Base-by-base conservation (phyloP, 83 land plant genomes). In the Thuja plicata region DNA sequence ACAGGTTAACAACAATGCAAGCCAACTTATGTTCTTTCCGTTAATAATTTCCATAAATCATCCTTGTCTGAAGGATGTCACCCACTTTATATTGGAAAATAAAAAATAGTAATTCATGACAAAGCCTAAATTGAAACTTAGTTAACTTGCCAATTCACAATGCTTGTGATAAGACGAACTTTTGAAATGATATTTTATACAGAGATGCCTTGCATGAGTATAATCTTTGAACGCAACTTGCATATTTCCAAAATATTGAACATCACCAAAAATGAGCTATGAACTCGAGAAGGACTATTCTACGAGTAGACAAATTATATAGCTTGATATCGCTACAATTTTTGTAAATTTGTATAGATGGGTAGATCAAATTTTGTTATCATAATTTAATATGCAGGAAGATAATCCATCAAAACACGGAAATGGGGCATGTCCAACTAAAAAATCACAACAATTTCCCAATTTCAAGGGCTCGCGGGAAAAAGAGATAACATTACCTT, bases 141-240 rank as follows among this genome's bases (percentile, higher is more conserved):
- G 78, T 2, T 54, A 77, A 54, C 87, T 76, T 77, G 93, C 95
- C 91, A 83, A 86, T 52, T 87, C 88, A 89, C 95, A 94, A 79
- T 89, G 91, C 84, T 24, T 73, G 32, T 88, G 92, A 89, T 93
- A 93, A 34, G 89, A 76, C 9, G 94, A 88, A 24, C 94, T 85
- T 30, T 37, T 37, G 87, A 94, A 94, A 37, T 89, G 93, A 89
- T 88, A 91, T 60, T 89, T 91, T 15, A 88, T 94, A 90, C 95
- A 94, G 45, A 88, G 86, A 88, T 93, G 91, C 21, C 95, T 88
- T 85, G 95, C 37, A 87, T 94, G 94, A 84, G 95, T 94, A 80
- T 77, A 94, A 74, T 94, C 94, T 88, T 94, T 89, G 91, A 94
- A 93, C 43, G 95, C 95, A 73, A 94, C 55, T 94, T 94, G 90